These are phyloP conservation scores for Dendrocalamus sinicus DNA, from an alignment of 176 grass and related monocot genomes.

Conservation along the genomic window DNA sequence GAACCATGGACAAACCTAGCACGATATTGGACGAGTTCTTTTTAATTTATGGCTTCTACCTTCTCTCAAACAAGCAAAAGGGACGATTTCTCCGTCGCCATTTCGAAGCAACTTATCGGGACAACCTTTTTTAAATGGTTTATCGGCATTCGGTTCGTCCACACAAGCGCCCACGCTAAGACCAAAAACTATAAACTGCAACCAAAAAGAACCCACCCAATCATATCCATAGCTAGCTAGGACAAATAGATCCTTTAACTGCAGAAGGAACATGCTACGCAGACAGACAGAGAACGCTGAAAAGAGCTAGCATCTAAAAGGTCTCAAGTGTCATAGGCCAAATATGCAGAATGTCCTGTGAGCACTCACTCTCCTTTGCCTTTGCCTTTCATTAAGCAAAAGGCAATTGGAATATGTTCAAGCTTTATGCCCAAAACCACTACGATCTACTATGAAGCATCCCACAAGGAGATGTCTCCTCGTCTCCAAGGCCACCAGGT, in stretches of 20 bases:
- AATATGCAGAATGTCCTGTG: constrained; percentile 52
- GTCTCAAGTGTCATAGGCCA: constrained; percentile 47
- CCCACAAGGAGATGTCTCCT: constrained; percentile 73
- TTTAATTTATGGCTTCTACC: no score
- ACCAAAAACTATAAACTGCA: no score
- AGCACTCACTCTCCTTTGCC: constrained; percentile 34
- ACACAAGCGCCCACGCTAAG: no score
- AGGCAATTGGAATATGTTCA: constrained; percentile 66
- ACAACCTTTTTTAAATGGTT: no score
- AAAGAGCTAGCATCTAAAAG: constrained; percentile 54
- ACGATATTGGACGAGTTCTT: neutral
- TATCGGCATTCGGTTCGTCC: no score
- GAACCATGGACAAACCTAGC: constrained; percentile 27
- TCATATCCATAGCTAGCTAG: constrained; percentile 39
- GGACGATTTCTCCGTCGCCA: no score
- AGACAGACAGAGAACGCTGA: constrained; percentile 43
- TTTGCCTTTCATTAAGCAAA: constrained; percentile 59
- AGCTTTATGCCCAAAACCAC: constrained; percentile 84
- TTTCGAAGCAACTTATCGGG: no score
- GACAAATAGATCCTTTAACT: constrained; percentile 43
- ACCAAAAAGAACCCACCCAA: no score
- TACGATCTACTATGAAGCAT: constrained; percentile 78
- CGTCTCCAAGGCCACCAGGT: constrained; percentile 54
- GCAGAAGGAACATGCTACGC: constrained; percentile 39
- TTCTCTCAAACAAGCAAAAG: no score